Evolutionary conservation across 495 filamentous ascomycete species (phyloP), one percentile per base, ranked within the genome.

Genomic region (Trypethelium eluteriae): DNA sequence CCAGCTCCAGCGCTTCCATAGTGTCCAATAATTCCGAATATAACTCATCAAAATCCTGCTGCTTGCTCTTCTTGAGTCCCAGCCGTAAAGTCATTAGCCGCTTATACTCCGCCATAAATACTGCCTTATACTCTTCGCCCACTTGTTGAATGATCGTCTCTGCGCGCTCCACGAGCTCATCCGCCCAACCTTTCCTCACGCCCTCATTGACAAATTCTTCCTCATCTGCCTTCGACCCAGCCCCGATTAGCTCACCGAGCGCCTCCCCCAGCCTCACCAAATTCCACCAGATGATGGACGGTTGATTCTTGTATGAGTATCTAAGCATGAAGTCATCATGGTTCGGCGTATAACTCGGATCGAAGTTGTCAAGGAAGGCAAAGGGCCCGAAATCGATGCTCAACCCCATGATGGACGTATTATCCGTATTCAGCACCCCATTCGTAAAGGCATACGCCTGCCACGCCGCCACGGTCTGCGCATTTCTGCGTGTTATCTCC

Each of bases 391-490:
- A 98, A 77, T 98, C 94, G 32, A 98, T 88, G 0, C 87, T 91
- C 0, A 98, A 77, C 6, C 94, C 94, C 44, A 88, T 87, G 63
- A 98, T 82, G 3, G 90, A 95, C 0, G 93, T 98, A 74, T 98
- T 98, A 74, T 98, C 94, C 0, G 94, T 97, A 72, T 96, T 93
- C 39, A 98, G 80, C 32, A 98, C 94, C 18, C 94, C 94, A 73
- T 98, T 98, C 83, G 93, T 97, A 78, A 98, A 98, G 12, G 89
- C 94, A 77, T 96, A 97, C 32, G 90, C 90, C 77, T 98, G 94
- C 94, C 94, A 98, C 65, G 86, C 84, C 11, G 94, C 94, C 1
- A 97, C 93, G 0, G 90, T 96, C 49, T 85, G 81, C 0, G 94
- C 94, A 72, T 97, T 98, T 57, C 89, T 84, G 1, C 90, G 87